These are phyloP conservation scores for Aspergillus tamarii DNA, from an alignment of 2,329 filamentous ascomycete genomes.

Conservation along the genomic window DNA sequence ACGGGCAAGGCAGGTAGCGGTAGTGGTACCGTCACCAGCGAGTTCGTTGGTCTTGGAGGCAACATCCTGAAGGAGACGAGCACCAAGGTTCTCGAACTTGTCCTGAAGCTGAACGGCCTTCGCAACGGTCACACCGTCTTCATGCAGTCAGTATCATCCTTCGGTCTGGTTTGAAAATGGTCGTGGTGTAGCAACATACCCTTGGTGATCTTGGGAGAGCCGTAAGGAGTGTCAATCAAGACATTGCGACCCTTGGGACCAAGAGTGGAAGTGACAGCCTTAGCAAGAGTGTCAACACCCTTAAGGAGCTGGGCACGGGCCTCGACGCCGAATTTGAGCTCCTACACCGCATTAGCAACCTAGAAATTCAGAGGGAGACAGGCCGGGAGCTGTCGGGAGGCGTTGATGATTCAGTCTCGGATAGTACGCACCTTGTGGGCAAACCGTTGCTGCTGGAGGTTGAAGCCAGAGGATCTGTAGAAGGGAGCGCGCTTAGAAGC, in stretches of 20 bases:
- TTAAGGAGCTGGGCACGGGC: conserved; percentile 83
- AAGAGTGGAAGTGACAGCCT: conserved; percentile 92
- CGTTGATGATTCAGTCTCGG: neutral
- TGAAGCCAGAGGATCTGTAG: conserved; percentile 66
- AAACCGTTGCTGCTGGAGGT: conserved; percentile 88
- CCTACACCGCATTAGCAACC: conserved; percentile 55
- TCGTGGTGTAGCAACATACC: conserved; percentile 61
- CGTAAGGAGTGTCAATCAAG: conserved; percentile 96
- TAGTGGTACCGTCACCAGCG: conserved; percentile 97
- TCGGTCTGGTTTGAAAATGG: neutral
- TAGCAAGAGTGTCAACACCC: conserved; percentile 96
- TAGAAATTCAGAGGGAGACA: conserved; percentile 19
- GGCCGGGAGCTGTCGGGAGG: neutral
- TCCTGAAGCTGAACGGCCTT: conserved; percentile 92
- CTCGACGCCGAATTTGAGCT: conserved; percentile 98
- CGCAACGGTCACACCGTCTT: conserved; percentile 86
- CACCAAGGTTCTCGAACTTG: conserved; percentile 99
- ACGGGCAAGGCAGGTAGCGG: conserved; percentile 92
- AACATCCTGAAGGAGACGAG: conserved; percentile 94
- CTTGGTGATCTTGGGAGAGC: conserved; percentile 99
- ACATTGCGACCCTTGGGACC: conserved; percentile 99
- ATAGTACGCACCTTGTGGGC: conserved; percentile 81
- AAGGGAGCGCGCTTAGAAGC: conserved; percentile 60
- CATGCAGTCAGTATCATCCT: conserved; percentile 25
- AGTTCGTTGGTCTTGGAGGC: conserved; percentile 99